These are phyloP conservation scores for Triticum turgidum DNA, from an alignment of 176 grass and related monocot species.

Conservation along the genomic window DNA sequence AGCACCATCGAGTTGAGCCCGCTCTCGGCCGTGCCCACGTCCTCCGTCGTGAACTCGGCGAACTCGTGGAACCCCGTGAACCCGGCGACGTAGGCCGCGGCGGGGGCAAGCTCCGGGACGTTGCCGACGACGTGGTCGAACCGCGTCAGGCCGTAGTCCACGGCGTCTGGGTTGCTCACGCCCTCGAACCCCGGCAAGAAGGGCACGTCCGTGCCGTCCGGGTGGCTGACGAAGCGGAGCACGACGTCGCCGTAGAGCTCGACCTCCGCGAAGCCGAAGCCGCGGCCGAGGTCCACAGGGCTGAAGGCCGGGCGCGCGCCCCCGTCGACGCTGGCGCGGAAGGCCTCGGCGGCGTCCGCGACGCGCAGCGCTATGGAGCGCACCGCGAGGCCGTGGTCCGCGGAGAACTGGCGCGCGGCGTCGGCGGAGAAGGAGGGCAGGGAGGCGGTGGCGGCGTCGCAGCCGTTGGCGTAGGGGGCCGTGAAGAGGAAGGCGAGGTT, in stretches of 20 bases:
- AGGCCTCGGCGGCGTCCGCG: constrained; percentile 68
- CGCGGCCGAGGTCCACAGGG: constrained; percentile 59
- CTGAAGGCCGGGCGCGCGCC: constrained; percentile 73
- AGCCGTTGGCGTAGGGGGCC: constrained; percentile 53
- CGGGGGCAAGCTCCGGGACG: constrained; percentile 62
- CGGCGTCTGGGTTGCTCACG: neutral
- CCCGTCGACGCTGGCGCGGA: constrained; percentile 60
- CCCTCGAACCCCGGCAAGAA: constrained; percentile 84
- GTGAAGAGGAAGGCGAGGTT: constrained; percentile 81
- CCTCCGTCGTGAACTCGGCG: constrained; percentile 90
- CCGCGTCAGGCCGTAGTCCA: constrained; percentile 53
- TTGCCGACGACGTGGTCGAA: constrained; percentile 94
- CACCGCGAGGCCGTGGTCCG: constrained; percentile 73
- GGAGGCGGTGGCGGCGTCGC: constrained; percentile 33
- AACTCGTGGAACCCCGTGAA: constrained; percentile 97
- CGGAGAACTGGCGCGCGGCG: constrained; percentile 47
- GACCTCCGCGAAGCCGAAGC: constrained; percentile 76
- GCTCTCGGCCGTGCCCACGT: constrained; percentile 89
- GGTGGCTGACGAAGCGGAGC: constrained; percentile 74
- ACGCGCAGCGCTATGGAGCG: constrained; percentile 71
- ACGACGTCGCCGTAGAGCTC: constrained; percentile 92
- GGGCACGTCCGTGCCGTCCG: neutral
- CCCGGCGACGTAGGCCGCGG: constrained; percentile 41
- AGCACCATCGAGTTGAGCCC: constrained; percentile 94
- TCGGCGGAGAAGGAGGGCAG: constrained; percentile 68